Evolutionary conservation across 1,139 yeast genomes (phyloP).

Genomic region (Candida freyschussii): DNA sequence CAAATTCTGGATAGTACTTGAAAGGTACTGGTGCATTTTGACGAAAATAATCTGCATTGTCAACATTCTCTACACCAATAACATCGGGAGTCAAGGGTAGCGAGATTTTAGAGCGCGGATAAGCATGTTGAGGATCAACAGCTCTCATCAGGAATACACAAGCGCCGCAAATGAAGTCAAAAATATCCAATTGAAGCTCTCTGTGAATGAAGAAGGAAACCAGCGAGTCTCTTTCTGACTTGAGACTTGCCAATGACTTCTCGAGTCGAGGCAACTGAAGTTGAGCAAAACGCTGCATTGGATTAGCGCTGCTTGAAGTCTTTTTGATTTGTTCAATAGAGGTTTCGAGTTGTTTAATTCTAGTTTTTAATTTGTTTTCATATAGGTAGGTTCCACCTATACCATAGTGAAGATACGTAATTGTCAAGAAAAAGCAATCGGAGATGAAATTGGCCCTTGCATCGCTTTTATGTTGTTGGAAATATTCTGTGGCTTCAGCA

Average conservation of each 20-base stretch:
- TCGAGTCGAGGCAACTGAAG: constrained; percentile 44
- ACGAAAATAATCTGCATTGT: constrained; percentile 64
- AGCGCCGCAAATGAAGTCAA: constrained; percentile 74
- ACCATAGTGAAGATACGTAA: constrained; percentile 83
- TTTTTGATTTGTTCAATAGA: constrained; percentile 45
- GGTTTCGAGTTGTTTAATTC: constrained; percentile 47
- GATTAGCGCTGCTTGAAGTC: constrained; percentile 19
- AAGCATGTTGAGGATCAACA: constrained; percentile 64
- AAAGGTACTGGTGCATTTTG: constrained; percentile 70
- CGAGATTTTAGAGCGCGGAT: constrained; percentile 49
- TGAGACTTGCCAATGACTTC: constrained; percentile 35
- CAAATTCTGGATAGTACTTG: constrained; percentile 80
- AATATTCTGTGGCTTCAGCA: constrained; percentile 60
- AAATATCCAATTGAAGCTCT: constrained; percentile 55
- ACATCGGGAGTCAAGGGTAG: constrained; percentile 61
- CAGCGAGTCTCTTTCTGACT: constrained; percentile 48
- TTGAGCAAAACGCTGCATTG: constrained; percentile 29
- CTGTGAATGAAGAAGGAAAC: constrained; percentile 56
- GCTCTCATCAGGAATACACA: constrained; percentile 65
- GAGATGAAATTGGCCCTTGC: constrained; percentile 70
- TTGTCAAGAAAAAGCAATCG: constrained; percentile 76
- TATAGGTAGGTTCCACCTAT: constrained; percentile 69
- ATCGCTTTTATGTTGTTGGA: constrained; percentile 31
- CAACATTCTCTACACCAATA: constrained; percentile 54
- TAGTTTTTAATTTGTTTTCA: constrained; percentile 39